Base-by-base conservation (phyloP, 192 early-diverging fungal genomes). In the Entomortierella beljakovae region DNA sequence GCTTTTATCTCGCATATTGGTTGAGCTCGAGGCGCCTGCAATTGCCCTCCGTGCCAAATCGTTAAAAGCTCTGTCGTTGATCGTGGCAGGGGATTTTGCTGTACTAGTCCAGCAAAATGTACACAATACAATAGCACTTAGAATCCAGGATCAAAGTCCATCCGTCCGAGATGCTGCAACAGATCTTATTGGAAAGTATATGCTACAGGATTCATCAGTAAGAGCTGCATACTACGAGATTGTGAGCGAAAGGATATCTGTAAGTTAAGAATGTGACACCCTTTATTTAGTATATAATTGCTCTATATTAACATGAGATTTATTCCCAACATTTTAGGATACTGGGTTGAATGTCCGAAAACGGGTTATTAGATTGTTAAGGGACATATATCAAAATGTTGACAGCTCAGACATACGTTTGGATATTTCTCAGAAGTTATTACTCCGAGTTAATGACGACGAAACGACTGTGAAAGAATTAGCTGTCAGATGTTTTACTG, bases 121-220 rank as follows among this genome's bases (percentile, higher is more conserved):
- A 26, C 87, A 86, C 22, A 85, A 79, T 50, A 88, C 93, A 3
- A 89, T 98, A 53, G 86, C 90, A 32, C 84, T 92, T 25, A 84
- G 94, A 22, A 70, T 98, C 33, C 88, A 93, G 52, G 97, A 98
- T 71, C 82, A 83, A 51, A 95, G 94, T 23, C 88, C 95, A 22
- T 86, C 88, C 11, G 97, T 98, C 20, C 89, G 97, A 34, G 97
- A 97, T 83, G 94, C 93, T 11, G 93, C 96, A 7, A 90, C 96
- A n/a, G 93, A 97, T 54, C 71, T 98, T 31, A 86, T 97, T 34
- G 93, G 93, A 22, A 92, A 91, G 58, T 94, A 95, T 64, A 76
- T 96, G 51, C 84, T 90, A 6, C 84, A 87, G 57, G 88, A 91
- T 34, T 80, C 84, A 10, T 85, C 80, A 52, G 85, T 97, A 22